Evolutionary conservation across 2,329 filamentous ascomycete species (phyloP).

Genomic region (Arthroderma sp.): DNA sequence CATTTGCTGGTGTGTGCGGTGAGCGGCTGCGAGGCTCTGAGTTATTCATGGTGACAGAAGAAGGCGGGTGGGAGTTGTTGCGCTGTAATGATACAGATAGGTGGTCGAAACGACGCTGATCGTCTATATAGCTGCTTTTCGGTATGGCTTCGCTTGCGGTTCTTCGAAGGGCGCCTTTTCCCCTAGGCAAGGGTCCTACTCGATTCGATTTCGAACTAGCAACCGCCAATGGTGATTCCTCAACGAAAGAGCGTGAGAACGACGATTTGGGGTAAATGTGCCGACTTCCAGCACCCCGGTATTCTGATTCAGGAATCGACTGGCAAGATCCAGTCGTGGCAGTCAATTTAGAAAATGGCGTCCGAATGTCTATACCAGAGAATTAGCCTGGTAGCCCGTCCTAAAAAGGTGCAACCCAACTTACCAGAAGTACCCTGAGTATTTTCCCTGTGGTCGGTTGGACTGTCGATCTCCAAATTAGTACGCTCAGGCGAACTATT

Average conservation of each 20-base stretch:
- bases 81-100: not conserved
- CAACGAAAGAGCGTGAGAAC: not conserved
- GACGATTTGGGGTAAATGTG: not conserved
- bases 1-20: slow-evolving; percentile 1
- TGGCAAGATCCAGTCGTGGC: not conserved
- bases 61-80: not conserved
- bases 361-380: not conserved
- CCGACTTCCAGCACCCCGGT: not conserved
- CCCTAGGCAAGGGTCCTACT: not conserved
- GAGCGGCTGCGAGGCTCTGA: not conserved
- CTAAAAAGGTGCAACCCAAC: not conserved
- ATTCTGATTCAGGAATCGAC: not conserved
- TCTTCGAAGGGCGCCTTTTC: not conserved
- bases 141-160: not conserved
- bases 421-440: not conserved
- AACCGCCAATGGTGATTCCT: not conserved
- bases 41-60: slow-evolving; percentile 5
- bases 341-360: not conserved
- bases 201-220: not conserved
- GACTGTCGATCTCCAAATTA: not conserved
- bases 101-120: not conserved
- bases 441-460: not conserved
- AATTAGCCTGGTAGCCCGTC: not conserved
- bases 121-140: not conserved
- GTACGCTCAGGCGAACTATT: not conserved